Conservation (phyloP, 2,329 filamentous ascomycete species). For the Hypoxylon sp. region DNA sequence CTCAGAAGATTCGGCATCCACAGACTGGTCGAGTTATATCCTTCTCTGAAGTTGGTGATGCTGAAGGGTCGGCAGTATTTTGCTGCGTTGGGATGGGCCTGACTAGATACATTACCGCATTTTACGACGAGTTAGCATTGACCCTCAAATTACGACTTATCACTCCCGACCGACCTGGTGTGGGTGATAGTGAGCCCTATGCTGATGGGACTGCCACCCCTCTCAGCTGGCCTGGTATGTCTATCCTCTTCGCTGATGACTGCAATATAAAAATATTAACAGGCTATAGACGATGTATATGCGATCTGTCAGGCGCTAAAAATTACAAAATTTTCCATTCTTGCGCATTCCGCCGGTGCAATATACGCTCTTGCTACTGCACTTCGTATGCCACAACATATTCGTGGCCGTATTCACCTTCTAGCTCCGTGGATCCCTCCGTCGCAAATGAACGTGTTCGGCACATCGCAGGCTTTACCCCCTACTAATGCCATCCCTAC, state of each 20-base stretch:
- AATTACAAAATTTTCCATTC: conserved; percentile 94
- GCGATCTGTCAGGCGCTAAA: conserved; percentile 92
- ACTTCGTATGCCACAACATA: conserved; percentile 94
- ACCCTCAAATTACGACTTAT: conserved; percentile 91
- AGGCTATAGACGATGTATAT: conserved; percentile 77
- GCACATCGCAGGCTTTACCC: conserved; percentile 77
- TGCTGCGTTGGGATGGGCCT: conserved; percentile 98
- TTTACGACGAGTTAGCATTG: conserved; percentile 94
- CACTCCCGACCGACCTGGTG: conserved; percentile 92
- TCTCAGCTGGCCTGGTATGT: conserved; percentile 90
- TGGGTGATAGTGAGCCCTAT: conserved; percentile 91
- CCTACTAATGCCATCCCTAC: conserved; percentile 90
- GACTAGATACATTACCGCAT: conserved; percentile 94
- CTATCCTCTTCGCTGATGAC: conserved; percentile 1
- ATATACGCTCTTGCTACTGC: conserved; percentile 97
- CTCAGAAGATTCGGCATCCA: conserved; percentile 88
- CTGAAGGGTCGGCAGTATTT: conserved; percentile 90
- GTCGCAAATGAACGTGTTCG: conserved; percentile 87
- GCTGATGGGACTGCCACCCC: conserved; percentile 85
- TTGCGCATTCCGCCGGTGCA: conserved; percentile 96
- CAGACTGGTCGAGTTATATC: conserved; percentile 89
- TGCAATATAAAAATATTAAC: conserved; percentile 47
- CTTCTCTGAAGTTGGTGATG: conserved; percentile 96
- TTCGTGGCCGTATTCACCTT: conserved; percentile 92
- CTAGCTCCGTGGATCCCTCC: conserved; percentile 97